Evolutionary conservation across 371 early-diverging fungal species (phyloP), one percentile per base, ranked within the genome.

Genomic region (Mortierella sp.): DNA sequence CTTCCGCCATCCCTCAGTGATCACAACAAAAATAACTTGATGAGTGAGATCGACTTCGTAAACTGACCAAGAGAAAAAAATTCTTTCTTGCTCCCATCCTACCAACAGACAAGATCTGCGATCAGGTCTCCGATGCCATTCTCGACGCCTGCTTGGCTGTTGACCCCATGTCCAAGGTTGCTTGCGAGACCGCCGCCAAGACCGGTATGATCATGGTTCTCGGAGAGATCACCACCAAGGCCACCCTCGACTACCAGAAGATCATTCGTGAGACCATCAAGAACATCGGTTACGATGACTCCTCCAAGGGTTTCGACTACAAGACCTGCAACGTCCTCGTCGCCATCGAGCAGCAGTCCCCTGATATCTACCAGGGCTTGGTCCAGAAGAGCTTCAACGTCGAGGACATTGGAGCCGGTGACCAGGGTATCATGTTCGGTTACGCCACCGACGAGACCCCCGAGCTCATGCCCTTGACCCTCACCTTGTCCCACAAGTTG

Each of bases 201-300:
- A 98, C 99, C 80, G 99, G 99, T 89, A 97, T 99, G 98, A 95
- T 99, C 92, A 98, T 99, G 98, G 97, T 99, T 60, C 97, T 99
- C 88, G 99, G 99, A 90, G 99, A 99, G 93, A 99, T 99, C 92
- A 97, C 98, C 88, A 99, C 99, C 93, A 97, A 96, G 93, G 99
- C 99, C 82, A 89, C 88, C 78, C 91, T 99, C 74, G 99, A 99
- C 92, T 98, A 97, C 95, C 99, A 99, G 93, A 96, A 97, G 94
- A 96, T 99, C 88, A 97, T 98, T 90, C 96, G 99, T 92, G 93
- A 97, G 88, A 95, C 98, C 88, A 95, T 99, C 93, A 97, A 97
- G 95, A 94, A 97, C 87, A 99, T 99, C 86, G 99, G 99, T 84
- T 99, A 99, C 90, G 98, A 99, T 90, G 94, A 96, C 91, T 97